Evolutionary conservation across 2,329 filamentous ascomycete species (phyloP), one percentile per base, ranked within the genome.

Genomic region (Aspergillus oerlinghausenensis): DNA sequence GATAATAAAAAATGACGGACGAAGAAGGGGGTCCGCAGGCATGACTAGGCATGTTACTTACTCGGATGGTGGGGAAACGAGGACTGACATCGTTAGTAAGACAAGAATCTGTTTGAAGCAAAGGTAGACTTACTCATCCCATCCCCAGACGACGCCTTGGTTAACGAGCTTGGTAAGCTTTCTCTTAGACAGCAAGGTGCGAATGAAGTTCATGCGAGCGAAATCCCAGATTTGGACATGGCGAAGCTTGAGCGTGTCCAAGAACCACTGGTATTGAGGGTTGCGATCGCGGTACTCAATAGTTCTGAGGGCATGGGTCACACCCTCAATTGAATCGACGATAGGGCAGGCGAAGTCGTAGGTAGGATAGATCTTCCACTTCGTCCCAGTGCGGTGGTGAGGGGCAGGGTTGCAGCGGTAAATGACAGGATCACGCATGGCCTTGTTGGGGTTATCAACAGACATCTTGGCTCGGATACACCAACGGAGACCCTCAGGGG

Each of bases 391-490:
- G 54, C 85, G 82, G 72, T 85, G 84, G 67, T 87, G 85, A 10
- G 79, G 73, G 50, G 81, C 71, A 5, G 84, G 80, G 69, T 96
- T 96, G 84, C 92, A 97, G 64, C 94, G 88, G 82, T 97, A 97
- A 74, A 99, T 95, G 75, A 97, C 92, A 11, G 94, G 94, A 74
- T 99, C 94, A 63, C 94, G 85, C 84, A 97, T 87, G 53, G 94
- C 91, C 77, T 96, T 96, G 81, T 99, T 97, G 63, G 89, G 89
- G 77, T 94, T 89, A 74, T 96, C 90, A 65, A 89, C 85, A 1
- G 90, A 93, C 66, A 97, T 90, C 81, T 95, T 97, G 57, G 94
- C 94, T 59, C 94, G 89, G 64, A 99, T 95, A 77, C 91, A 97
- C 85, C 93, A 92, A 70, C 83, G 85, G 50, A 86, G 77, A 57